Base-by-base conservation (phyloP, 2,329 filamentous ascomycete species). In the Nothopassalora personata region DNA sequence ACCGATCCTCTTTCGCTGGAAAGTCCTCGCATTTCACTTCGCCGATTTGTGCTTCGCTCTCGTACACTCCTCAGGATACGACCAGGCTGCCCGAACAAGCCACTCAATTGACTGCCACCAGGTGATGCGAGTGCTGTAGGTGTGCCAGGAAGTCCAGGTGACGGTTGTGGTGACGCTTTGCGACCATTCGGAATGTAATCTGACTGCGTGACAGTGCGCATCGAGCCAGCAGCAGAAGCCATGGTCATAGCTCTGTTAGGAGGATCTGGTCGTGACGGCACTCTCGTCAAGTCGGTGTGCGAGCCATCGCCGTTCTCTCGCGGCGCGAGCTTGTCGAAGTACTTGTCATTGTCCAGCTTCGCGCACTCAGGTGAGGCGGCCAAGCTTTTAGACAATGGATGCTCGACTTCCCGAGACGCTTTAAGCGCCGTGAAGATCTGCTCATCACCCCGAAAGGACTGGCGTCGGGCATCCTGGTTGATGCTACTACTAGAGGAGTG, bases 301-400 rank as follows among this genome's bases (percentile, higher is more conserved):
- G 58, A 54, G 33, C 59, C 61, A 31, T 64, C 56, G 39, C 59
- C 54, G 36, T 62, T 61, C 27, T 57, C 30, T 45, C 58, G 56
- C 6, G 60, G 56, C 36, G 53, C 47, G 23, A 47, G 45, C 50
- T 58, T 57, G n/a, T 68, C 65, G 28, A 66, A 66, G 59, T 64
- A 66, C 23, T 53, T 50, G 27, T 51, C 49, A 7, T 49, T 61
- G 23, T 64, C 60, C 18, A 56, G 51, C 49, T 61, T 62, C 45
- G 61, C 57, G 7, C 51, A 54, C 51, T 86, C 83, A 1, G 88
- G 89, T 68, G 86, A 89, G 18, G 83, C 88, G 36, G 84, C 86
- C 52, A 89, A 82, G 70, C 88, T 92, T 66, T 90, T 87, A 18
- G 89, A 85, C 46, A 93, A 75, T 19, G 89, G 89, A 71, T 93